phyloP scores from a whole-genome alignment of 2,329 filamentous ascomycete genomes.

The Pseudogymnoascus sp. region DNA sequence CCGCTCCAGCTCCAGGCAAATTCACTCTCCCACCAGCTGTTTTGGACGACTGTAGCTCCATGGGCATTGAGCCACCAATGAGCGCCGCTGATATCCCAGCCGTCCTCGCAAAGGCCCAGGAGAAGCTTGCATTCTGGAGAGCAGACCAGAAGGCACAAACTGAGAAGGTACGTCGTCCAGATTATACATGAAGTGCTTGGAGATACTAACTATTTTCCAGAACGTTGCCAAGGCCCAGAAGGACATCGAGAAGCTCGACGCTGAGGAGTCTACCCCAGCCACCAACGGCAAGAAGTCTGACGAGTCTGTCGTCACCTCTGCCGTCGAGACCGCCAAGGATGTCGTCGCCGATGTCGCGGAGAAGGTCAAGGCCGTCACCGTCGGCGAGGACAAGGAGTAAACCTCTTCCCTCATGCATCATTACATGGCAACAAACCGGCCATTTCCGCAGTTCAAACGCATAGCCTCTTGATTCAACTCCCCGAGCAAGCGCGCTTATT shows the following conservation, averaged over 20 bases:
- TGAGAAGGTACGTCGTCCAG: conserved; percentile 54
- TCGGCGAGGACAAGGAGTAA: conserved; percentile 44
- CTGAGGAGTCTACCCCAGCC: conserved; percentile 45
- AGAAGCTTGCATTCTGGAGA: conserved; percentile 88
- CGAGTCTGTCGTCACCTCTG: conserved; percentile 17
- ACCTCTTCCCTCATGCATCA: background rate
- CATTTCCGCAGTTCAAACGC: background rate
- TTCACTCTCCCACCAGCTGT: conserved; percentile 87
- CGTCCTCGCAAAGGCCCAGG: conserved; percentile 80
- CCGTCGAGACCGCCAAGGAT: conserved; percentile 35
- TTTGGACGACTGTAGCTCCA: conserved; percentile 78
- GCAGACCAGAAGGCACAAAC: conserved; percentile 82
- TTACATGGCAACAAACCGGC: background rate
- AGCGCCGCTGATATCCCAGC: conserved; percentile 71
- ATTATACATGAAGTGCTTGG: conserved; percentile 16
- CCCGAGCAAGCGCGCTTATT: background rate
- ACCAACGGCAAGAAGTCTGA: conserved; percentile 19
- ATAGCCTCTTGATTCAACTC: background rate
- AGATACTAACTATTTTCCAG: conserved; percentile 41
- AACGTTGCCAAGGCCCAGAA: conserved; percentile 96
- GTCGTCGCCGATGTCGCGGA: conserved; percentile 49
- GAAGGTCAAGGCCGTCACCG: conserved; percentile 49
- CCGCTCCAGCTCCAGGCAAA: conserved; percentile 43
- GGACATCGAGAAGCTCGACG: conserved; percentile 84
- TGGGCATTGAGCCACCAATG: conserved; percentile 83